Base-by-base conservation (phyloP, 345 rosid species). In the Melastoma malabathricum region DNA sequence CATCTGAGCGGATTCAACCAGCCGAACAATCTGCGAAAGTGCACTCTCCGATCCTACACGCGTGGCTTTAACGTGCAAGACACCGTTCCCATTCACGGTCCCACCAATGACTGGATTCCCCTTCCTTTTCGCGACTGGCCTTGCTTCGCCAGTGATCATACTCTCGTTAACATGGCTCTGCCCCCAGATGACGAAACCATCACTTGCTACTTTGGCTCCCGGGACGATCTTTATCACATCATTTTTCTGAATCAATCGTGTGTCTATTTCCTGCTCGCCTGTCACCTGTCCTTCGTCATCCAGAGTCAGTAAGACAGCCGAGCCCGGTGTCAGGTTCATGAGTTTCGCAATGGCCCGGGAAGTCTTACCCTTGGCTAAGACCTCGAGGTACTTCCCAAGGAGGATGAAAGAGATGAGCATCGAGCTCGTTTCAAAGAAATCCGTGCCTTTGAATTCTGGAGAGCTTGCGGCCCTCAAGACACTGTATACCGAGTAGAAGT, bases 341-440 rank as follows among this genome's bases (percentile, higher is more conserved):
- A 90, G 89, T 82, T 86, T 90, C 46, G 98, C 89, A 19, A 90
- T 86, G 49, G 98, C 98, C 45, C 73, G 92, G 23, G 96, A 90
- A 34, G 98, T 90, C 67, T 74, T 90, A 6, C 95, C 96, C 65
- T 75, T 90, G 5, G 96, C 95, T 66, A 84, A 56, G 59, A 84
- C 70, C 76, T 90, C 98, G 6, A 90, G 64, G 66, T 86, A 90
- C 72, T 90, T 90, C 15, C 96, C 98, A 4, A 90, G 83, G 39
- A 90, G 76, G 67, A 86, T 82, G 55, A 90, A 82, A 3, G 96
- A 82, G 31, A 90, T 86, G 17, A 90, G 89, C 98, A 90, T 90
- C 15, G 98, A 81, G 48, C 98, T 90, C 1, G 96, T 90, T 70
- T 90, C 98, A 23, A 90, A 90, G 72, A 90, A 84, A 68, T 90